Conservation (phyloP, 139 green algal species). For the Coelastrella sp. region DNA sequence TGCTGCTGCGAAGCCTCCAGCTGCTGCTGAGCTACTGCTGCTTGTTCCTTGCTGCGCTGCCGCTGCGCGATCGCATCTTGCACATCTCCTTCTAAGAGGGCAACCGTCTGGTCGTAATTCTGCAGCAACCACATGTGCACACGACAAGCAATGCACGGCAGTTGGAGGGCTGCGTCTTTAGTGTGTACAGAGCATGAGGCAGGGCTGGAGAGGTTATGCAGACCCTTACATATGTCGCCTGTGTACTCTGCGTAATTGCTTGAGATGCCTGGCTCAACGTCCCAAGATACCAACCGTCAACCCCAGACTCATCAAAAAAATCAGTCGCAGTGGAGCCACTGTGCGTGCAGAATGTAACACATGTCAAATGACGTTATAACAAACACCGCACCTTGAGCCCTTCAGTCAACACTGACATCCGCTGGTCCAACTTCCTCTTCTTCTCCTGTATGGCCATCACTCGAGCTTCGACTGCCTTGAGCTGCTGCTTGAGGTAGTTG, state of each 20-base stretch:
- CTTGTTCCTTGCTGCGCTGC: slow-evolving; percentile 23
- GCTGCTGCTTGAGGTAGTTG: slow-evolving; percentile 34
- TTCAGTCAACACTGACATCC: slow-evolving; percentile 21
- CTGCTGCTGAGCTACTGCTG: slow-evolving; percentile 8
- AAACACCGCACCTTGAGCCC: slow-evolving; percentile 34
- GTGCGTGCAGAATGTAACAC: no score
- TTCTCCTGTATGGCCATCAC: slow-evolving; percentile 45
- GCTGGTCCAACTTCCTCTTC: slow-evolving; percentile 46
- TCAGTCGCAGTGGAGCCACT: no score
- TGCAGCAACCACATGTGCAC: no score
- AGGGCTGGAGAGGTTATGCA: no score
- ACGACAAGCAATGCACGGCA: no score
- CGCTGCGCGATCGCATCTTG: slow-evolving; percentile 14
- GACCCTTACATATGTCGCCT: no score
- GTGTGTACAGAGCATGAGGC: no score
- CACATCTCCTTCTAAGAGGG: slow-evolving; percentile 23
- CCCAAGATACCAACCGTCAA: no score
- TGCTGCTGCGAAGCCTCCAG: neutral
- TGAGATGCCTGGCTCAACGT: no score
- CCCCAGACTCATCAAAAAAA: no score
- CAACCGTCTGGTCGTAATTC: slow-evolving; percentile 37
- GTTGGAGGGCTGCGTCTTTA: no score
- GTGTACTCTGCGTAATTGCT: no score
- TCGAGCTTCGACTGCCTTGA: slow-evolving; percentile 40
- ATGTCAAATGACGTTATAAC: neutral